These are phyloP conservation scores for Candida maesae DNA, from an alignment of 805 yeast genomes.

Conservation along the genomic window DNA sequence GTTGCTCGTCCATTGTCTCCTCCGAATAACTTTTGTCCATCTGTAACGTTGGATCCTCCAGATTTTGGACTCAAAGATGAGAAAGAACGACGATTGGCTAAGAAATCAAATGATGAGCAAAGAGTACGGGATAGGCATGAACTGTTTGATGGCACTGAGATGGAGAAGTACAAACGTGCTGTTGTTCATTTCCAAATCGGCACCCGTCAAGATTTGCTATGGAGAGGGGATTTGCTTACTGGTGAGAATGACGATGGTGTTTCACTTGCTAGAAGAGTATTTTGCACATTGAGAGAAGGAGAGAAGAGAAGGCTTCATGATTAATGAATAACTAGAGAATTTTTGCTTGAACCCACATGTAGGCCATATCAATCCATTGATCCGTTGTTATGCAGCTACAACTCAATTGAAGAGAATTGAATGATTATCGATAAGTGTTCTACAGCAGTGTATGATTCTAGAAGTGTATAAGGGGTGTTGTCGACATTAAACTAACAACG, in stretches of 20 bases:
- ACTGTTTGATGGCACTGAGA: conserved; percentile 1
- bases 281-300: conserved; percentile 10
- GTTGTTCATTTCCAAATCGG: conserved; percentile 10
- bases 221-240: conserved; percentile 10
- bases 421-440: too few relatives aligned
- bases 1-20: conserved; percentile 5
- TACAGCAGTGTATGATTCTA: neutral
- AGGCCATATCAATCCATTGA: too few relatives aligned
- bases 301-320: conserved; percentile 4
- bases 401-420: too few relatives aligned
- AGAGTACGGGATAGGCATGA: neutral
- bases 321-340: too few relatives aligned
- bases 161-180: conserved; percentile 9
- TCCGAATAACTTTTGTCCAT: conserved; percentile 5
- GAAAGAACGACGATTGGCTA: neutral
- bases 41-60: neutral
- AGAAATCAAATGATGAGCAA: neutral
- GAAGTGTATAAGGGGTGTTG: neutral
- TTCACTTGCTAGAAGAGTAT: conserved; percentile 10
- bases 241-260: conserved; percentile 4
- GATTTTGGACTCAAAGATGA: conserved; percentile 5
- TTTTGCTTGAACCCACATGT: too few relatives aligned
- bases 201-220: conserved; percentile 12
- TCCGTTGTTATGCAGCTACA: too few relatives aligned
- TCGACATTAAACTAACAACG: conserved; percentile 11